These are phyloP conservation scores for Pichia pseudocactophila DNA, from an alignment of 805 yeast species.

Conservation along the genomic window DNA sequence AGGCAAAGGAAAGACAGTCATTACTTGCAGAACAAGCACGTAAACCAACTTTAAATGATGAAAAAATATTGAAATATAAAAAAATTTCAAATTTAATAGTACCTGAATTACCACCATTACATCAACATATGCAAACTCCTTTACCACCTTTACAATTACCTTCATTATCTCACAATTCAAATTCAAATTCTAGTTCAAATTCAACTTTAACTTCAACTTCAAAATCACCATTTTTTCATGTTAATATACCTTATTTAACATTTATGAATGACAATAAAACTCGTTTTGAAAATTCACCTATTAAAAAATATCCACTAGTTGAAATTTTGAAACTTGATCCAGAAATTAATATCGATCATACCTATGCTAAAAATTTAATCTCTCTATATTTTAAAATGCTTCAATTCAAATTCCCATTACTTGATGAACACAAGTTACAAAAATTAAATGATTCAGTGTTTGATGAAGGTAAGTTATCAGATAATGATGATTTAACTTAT, in stretches of 20 bases:
- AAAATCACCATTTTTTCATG: not conserved
- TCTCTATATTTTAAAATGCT: conserved; percentile 48
- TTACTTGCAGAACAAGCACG: not conserved
- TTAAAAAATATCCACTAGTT: conserved; percentile 38
- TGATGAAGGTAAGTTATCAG: not conserved
- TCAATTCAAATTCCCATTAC: conserved; percentile 48
- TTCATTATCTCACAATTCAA: not conserved
- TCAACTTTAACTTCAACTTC: too few relatives aligned
- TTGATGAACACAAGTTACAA: conserved; percentile 43
- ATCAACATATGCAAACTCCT: not conserved
- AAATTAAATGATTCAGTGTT: conserved; percentile 35
- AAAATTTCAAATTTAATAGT: conserved; percentile 19
- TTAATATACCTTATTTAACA: conserved; percentile 17
- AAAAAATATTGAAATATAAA: conserved; percentile 21
- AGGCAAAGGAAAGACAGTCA: not conserved
- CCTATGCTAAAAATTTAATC: conserved; percentile 39
- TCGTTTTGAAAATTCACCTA: conserved; percentile 15
- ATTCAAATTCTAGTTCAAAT: too few relatives aligned
- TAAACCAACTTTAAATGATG: conserved; percentile 2
- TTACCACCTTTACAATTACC: not conserved
- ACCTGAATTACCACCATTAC: not conserved
- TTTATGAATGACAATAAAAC: conserved; percentile 15
- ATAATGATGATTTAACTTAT: conserved; percentile 35
- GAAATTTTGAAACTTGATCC: conserved; percentile 42
- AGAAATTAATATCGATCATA: conserved; percentile 42